These are phyloP conservation scores for Thozetella sp. DNA, from an alignment of 495 filamentous ascomycete genomes.

Conservation along the genomic window DNA sequence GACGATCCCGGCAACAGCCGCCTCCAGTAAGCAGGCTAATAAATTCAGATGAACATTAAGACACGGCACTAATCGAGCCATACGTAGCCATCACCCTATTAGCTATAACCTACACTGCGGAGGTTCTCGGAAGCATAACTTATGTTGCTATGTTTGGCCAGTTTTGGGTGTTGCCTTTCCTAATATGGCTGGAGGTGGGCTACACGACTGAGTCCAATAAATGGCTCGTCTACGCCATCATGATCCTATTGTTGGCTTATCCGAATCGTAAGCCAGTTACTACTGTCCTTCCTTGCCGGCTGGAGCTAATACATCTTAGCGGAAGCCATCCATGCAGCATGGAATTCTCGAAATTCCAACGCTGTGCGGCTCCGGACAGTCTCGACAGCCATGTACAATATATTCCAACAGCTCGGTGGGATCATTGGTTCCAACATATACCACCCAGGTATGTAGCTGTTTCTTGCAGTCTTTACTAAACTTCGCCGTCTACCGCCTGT, in stretches of 20 bases:
- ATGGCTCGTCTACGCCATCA: slow-evolving; percentile 59
- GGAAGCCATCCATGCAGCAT: slow-evolving; percentile 66
- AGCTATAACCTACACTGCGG: slow-evolving; percentile 46
- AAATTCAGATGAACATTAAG: too few relatives aligned
- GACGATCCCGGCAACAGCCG: slow-evolving; percentile 35
- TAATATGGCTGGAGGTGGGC: slow-evolving; percentile 53
- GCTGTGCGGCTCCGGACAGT: slow-evolving; percentile 55
- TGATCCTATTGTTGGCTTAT: slow-evolving; percentile 57
- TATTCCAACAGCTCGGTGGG: slow-evolving; percentile 65
- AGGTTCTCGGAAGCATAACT: slow-evolving; percentile 48
- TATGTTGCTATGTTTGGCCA: slow-evolving; percentile 45
- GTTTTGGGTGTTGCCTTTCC: slow-evolving; percentile 57
- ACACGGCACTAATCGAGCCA: not conserved
- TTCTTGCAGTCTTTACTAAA: not conserved
- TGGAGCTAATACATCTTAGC: not conserved
- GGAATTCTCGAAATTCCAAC: slow-evolving; percentile 63
- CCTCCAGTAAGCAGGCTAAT: slow-evolving; percentile 28
- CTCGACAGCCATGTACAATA: slow-evolving; percentile 29
- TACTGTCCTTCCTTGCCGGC: too few relatives aligned
- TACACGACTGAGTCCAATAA: slow-evolving; percentile 43
- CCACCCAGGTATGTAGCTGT: slow-evolving; percentile 26
- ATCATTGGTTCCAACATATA: slow-evolving; percentile 70
- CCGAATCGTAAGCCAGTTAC: too few relatives aligned
- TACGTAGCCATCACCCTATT: slow-evolving; percentile 44
- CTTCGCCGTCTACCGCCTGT: too few relatives aligned